These are phyloP conservation scores for Penicillium ucsense DNA, from an alignment of 495 filamentous ascomycete genomes.

Conservation along the genomic window DNA sequence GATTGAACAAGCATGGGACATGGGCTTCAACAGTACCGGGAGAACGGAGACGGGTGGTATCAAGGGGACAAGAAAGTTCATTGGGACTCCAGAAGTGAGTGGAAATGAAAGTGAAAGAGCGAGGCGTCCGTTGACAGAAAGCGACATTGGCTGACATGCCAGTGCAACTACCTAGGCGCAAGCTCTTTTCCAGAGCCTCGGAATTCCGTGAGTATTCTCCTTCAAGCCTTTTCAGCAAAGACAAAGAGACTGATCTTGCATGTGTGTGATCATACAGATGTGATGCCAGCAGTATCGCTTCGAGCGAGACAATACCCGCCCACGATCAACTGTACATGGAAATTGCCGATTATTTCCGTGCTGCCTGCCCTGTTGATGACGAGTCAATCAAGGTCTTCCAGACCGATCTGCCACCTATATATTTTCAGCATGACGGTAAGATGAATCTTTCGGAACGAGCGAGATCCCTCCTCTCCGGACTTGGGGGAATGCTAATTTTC, in stretches of 20 bases:
- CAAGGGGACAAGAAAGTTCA: slow-evolving; percentile 82
- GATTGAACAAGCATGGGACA: slow-evolving; percentile 88
- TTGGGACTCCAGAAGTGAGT: slow-evolving; percentile 83
- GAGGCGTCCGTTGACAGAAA: too few species aligned
- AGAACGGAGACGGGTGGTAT: slow-evolving; percentile 81
- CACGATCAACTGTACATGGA: slow-evolving; percentile 51
- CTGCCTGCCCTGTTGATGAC: slow-evolving; percentile 26
- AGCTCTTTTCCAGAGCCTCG: slow-evolving; percentile 62
- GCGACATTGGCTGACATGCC: too few species aligned
- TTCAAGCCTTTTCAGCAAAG: neutral
- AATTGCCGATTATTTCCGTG: slow-evolving; percentile 66
- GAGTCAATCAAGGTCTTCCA: slow-evolving; percentile 44
- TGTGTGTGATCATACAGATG: slow-evolving; percentile 25
- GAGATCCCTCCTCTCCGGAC: neutral
- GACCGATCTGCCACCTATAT: slow-evolving; percentile 72
- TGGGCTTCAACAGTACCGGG: slow-evolving; percentile 65
- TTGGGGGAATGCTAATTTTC: neutral
- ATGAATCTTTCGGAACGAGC: neutral
- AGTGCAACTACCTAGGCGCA: slow-evolving; percentile 47
- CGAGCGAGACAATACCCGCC: slow-evolving; percentile 30
- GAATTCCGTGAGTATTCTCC: slow-evolving; percentile 46
- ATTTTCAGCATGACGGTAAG: slow-evolving; percentile 75
- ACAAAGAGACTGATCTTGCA: neutral
- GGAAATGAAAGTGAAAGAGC: neutral
- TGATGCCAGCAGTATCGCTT: slow-evolving; percentile 40